Evolutionary conservation across 345 rosid species (phyloP).

Genomic region (Linum usitatissimum): DNA sequence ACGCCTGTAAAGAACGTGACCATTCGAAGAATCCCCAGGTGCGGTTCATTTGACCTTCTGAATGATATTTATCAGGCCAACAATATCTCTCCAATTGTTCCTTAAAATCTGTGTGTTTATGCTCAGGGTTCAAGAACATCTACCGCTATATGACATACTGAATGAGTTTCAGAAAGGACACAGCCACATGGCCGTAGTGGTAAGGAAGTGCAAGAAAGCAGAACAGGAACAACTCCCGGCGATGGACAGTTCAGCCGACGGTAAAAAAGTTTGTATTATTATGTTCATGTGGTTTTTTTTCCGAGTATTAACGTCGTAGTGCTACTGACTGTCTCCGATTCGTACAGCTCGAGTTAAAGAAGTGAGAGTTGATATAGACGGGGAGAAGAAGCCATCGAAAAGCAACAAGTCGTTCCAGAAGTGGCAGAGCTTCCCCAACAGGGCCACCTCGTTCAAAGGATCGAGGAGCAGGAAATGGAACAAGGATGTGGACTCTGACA

Average conservation of each 20-base stretch:
- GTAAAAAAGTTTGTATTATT: background rate
- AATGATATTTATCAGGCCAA: background rate
- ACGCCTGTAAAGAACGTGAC: conserved; percentile 8
- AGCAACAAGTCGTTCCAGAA: conserved; percentile 2
- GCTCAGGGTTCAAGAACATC: background rate
- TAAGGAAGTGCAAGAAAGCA: background rate
- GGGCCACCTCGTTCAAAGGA: background rate
- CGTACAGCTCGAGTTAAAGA: background rate
- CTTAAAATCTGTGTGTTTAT: background rate
- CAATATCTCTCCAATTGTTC: background rate
- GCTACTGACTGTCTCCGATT: too few relatives aligned
- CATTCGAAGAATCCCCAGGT: conserved; percentile 8
- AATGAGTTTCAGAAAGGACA: conserved; percentile 12
- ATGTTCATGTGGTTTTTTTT: too few relatives aligned
- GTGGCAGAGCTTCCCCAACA: conserved; percentile 3
- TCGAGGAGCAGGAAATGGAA: conserved; percentile 8
- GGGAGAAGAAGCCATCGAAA: background rate
- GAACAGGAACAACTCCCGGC: background rate
- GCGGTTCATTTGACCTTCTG: background rate
- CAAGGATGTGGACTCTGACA: conserved; percentile 1
- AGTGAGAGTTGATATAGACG: background rate
- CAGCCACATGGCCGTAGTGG: conserved; percentile 8
- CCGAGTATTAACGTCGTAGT: too few relatives aligned
- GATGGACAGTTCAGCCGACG: background rate
- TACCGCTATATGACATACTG: conserved; percentile 7